A percentile compares a stretch with the other conserved stretches of the same genome.
These are phyloP conservation scores for Sedum album DNA, from an alignment of 164 flowering plant genomes.

Conservation along the genomic window DNA sequence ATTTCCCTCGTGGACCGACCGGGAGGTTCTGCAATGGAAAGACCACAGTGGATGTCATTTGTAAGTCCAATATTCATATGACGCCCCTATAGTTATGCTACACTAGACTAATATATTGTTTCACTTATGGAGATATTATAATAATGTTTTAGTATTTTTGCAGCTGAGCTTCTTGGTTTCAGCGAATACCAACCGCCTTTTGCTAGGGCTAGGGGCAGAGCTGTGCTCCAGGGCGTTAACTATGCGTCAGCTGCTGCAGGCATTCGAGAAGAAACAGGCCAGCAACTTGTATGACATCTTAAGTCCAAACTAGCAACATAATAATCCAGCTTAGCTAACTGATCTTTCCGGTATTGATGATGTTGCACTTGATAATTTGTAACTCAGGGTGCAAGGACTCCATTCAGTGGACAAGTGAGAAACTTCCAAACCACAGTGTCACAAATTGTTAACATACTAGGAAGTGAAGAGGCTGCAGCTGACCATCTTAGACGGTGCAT, in stretches of 20 bases:
- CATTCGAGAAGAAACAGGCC: slow-evolving; percentile 27
- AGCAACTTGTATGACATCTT: slow-evolving; percentile 10
- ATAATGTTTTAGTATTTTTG: no score
- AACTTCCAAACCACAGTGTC: slow-evolving; percentile 12
- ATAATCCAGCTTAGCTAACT: no score
- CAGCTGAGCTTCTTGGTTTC: slow-evolving; percentile 30
- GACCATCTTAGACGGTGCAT: not conserved
- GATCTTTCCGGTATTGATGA: not conserved
- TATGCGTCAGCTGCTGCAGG: slow-evolving; percentile 34
- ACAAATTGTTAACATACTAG: not conserved
- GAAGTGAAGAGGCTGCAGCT: not conserved
- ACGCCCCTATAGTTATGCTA: not conserved
- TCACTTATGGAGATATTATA: no score
- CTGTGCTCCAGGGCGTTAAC: slow-evolving; percentile 27
- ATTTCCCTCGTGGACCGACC: slow-evolving; percentile 6
- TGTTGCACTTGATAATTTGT: not conserved
- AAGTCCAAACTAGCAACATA: not conserved
- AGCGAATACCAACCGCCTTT: slow-evolving; percentile 17
- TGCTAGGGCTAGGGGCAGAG: slow-evolving; percentile 3
- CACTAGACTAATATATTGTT: no score
- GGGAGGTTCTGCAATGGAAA: slow-evolving; percentile 23
- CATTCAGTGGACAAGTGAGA: slow-evolving; percentile 14
- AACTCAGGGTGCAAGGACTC: slow-evolving; percentile 15
- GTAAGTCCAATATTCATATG: slow-evolving; percentile 10
- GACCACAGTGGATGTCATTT: slow-evolving; percentile 12